These are phyloP conservation scores for Begonia peltatifolia DNA, from an alignment of 306 rosid species.

Conservation along the genomic window DNA sequence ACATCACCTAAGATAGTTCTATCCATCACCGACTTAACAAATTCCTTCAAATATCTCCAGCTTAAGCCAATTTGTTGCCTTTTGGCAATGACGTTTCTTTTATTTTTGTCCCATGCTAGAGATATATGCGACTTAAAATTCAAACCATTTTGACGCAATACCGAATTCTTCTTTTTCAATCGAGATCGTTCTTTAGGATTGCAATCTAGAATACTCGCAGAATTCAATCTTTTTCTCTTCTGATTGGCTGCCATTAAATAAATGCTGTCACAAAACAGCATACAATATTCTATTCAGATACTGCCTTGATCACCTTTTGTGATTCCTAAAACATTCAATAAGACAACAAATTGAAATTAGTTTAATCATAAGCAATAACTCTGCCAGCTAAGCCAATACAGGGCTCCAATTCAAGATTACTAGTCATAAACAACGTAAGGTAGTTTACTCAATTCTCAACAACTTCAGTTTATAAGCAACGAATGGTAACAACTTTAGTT, in stretches of 20 bases:
- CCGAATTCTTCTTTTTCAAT: constrained; percentile 40
- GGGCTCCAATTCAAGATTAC: no score
- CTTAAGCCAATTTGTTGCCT: constrained; percentile 73
- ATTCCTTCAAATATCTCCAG: constrained; percentile 55
- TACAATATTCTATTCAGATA: background rate
- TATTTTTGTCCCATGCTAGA: constrained; percentile 73
- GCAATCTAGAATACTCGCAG: constrained; percentile 33
- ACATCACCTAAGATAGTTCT: constrained; percentile 57
- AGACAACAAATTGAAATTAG: no score
- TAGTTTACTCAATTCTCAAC: no score
- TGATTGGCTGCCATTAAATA: constrained; percentile 84
- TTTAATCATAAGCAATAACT: no score
- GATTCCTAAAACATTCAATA: no score
- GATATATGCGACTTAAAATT: constrained; percentile 49
- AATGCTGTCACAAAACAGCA: constrained; percentile 7
- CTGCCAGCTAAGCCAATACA: no score
- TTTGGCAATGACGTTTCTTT: constrained; percentile 69
- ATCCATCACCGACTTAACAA: constrained; percentile 20
- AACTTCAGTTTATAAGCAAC: no score
- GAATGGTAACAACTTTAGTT: no score
- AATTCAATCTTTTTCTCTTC: constrained; percentile 63
- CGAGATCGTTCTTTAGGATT: constrained; percentile 53
- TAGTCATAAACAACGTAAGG: no score
- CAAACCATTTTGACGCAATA: constrained; percentile 35
- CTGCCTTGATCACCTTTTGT: background rate